Evolutionary conservation across 371 early-diverging fungal species (phyloP).

Genomic region (Dichotomocladium elegans): DNA sequence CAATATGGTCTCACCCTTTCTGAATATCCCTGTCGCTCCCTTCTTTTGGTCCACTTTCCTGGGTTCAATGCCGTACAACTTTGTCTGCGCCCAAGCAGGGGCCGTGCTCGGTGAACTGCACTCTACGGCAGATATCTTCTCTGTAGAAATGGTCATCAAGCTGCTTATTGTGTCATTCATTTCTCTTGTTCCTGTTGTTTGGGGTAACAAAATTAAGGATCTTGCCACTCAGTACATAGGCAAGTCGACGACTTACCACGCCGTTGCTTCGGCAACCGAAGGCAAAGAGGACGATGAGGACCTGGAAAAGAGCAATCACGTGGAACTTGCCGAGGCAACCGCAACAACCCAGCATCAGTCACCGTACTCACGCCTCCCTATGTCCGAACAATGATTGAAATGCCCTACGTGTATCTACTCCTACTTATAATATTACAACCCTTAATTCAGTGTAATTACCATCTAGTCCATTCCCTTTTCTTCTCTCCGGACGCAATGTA

Average conservation of each 20-base stretch:
- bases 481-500: too few relatives aligned
- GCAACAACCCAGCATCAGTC: not conserved
- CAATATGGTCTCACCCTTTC: constrained; percentile 43
- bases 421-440: not conserved
- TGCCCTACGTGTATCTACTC: not conserved
- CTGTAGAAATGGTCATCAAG: constrained; percentile 35
- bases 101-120: constrained; percentile 41
- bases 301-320: constrained; percentile 14
- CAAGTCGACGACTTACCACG: too few relatives aligned
- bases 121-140: constrained; percentile 45
- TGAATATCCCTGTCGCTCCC: constrained; percentile 37
- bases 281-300: constrained; percentile 7
- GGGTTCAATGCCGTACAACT: constrained; percentile 47
- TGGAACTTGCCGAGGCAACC: constrained; percentile 1
- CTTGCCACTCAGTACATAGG: constrained; percentile 11
- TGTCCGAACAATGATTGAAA: not conserved
- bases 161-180: constrained; percentile 39
- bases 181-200: constrained; percentile 42
- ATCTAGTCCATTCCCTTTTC: too few relatives aligned
- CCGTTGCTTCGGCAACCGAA: constrained; percentile 3
- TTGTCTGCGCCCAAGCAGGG: constrained; percentile 47
- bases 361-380: not conserved
- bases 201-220: constrained; percentile 37
- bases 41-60: constrained; percentile 49
- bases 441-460: too few relatives aligned